phyloP scores from a whole-genome alignment of 768 basidiomycete species.

The Boletales sp. region DNA sequence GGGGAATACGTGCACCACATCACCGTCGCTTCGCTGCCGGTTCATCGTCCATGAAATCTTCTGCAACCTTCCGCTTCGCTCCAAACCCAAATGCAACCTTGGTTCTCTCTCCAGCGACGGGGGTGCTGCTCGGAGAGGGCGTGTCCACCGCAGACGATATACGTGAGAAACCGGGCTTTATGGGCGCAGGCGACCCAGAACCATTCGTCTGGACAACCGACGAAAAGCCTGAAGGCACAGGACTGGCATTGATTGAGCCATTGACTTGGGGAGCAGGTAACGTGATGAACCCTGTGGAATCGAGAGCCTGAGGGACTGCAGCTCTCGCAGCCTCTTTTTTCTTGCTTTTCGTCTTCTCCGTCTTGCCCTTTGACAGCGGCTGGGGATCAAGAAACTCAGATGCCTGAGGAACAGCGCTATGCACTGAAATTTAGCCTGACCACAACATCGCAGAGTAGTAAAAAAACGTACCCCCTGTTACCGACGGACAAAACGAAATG shows the following conservation, averaged over 20 bases:
- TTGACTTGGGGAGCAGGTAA: constrained; percentile 56
- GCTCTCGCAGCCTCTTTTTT: constrained; percentile 61
- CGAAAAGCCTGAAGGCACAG: constrained; percentile 39
- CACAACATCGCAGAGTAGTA: neutral
- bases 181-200: constrained; percentile 60
- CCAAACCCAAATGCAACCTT: constrained; percentile 79
- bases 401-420: constrained; percentile 82
- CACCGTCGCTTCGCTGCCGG: constrained; percentile 60
- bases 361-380: constrained; percentile 78
- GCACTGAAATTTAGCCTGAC: constrained; percentile 10
- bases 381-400: constrained; percentile 78
- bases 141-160: constrained; percentile 58
- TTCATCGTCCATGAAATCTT: constrained; percentile 55
- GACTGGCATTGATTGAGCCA: constrained; percentile 39
- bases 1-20: constrained; percentile 2
- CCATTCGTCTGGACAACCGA: constrained; percentile 26
- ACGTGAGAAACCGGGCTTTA: constrained; percentile 70
- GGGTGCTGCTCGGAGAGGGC: constrained; percentile 48
- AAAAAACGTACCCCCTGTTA: constrained; percentile 76
- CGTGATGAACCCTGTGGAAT: constrained; percentile 65
- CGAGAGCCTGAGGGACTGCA: constrained; percentile 42
- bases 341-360: constrained; percentile 79
- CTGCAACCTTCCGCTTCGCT: constrained; percentile 74
- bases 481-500: constrained; percentile 95
- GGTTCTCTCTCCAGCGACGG: constrained; percentile 60